Conservation (phyloP, 306 rosid species). For the Crotalaria pallida region DNA sequence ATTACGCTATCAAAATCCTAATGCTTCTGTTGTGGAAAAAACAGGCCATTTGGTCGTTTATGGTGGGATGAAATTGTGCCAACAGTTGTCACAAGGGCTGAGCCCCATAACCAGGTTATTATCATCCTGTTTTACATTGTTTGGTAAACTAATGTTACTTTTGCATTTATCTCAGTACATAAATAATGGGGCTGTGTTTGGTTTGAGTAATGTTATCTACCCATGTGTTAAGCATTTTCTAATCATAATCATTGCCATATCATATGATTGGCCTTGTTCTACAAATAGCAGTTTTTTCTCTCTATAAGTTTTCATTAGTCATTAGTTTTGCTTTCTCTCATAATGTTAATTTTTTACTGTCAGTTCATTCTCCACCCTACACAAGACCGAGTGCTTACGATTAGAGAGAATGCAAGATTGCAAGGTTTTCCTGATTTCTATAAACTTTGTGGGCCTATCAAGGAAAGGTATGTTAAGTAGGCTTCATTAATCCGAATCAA, state of each 20-base stretch:
- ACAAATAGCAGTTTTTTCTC: not conserved
- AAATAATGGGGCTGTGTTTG: not conserved
- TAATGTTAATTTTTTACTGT: not conserved
- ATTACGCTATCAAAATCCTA: conserved; percentile 17
- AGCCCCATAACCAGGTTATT: conserved; percentile 43
- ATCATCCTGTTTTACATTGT: not conserved
- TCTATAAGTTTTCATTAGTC: not conserved
- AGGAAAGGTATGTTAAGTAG: conserved; percentile 48
- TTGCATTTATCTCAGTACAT: not conserved
- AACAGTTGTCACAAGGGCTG: conserved; percentile 38
- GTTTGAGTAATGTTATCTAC: not conserved
- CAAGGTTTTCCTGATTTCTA: conserved; percentile 84
- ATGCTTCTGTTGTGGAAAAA: not conserved
- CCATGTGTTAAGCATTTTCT: not conserved
- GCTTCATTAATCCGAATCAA: not conserved
- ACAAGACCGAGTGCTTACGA: conserved; percentile 56
- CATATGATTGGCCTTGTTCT: not conserved
- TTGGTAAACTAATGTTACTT: not conserved
- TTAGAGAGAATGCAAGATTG: conserved; percentile 65
- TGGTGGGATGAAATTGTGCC: conserved; percentile 46
- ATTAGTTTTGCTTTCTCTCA: not conserved
- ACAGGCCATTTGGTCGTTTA: conserved; percentile 41
- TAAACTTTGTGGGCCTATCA: conserved; percentile 49
- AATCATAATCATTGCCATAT: not conserved
- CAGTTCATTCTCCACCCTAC: conserved; percentile 44